Evolutionary conservation across 768 basidiomycete species (phyloP).

Genomic region (Collybia nuda): DNA sequence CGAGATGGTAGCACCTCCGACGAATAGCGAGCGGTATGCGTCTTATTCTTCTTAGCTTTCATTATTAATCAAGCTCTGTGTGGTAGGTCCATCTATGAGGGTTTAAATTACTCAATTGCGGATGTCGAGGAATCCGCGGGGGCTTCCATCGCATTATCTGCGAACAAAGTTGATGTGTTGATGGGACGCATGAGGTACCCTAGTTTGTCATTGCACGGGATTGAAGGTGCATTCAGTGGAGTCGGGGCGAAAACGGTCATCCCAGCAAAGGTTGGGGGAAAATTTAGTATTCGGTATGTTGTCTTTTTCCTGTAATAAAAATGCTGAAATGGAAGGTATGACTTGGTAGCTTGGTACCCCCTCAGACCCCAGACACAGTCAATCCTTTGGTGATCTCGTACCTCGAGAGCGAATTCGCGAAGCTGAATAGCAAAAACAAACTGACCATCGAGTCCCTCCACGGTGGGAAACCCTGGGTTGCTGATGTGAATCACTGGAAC

Average conservation of each 20-base stretch:
- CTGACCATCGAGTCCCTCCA: slow-evolving; percentile 69
- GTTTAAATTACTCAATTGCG: slow-evolving; percentile 66
- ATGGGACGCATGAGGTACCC: slow-evolving; percentile 96
- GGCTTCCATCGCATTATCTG: slow-evolving; percentile 68
- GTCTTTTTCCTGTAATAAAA: not conserved
- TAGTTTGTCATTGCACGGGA: slow-evolving; percentile 89
- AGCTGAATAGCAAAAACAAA: slow-evolving; percentile 83
- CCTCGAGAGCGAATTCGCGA: slow-evolving; percentile 77
- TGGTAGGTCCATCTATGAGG: slow-evolving; percentile 64
- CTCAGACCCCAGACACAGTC: slow-evolving; percentile 78
- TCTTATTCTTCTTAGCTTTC: not conserved
- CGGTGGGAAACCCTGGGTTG: slow-evolving; percentile 90
- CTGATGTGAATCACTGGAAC: slow-evolving; percentile 87
- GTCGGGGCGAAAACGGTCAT: slow-evolving; percentile 91
- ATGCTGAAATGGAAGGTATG: not conserved
- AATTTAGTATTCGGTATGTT: slow-evolving; percentile 88
- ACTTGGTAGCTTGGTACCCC: slow-evolving; percentile 69
- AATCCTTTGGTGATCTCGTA: slow-evolving; percentile 70
- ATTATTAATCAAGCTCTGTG: not conserved
- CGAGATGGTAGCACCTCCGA: slow-evolving; percentile 75
- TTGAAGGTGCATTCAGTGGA: slow-evolving; percentile 91
- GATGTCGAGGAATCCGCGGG: slow-evolving; percentile 81
- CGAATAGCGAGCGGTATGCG: slow-evolving; percentile 67
- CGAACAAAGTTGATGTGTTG: slow-evolving; percentile 74
- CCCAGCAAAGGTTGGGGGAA: slow-evolving; percentile 83